These are phyloP conservation scores for Immersiella caudata DNA, from an alignment of 495 filamentous ascomycete genomes.

Conservation along the genomic window DNA sequence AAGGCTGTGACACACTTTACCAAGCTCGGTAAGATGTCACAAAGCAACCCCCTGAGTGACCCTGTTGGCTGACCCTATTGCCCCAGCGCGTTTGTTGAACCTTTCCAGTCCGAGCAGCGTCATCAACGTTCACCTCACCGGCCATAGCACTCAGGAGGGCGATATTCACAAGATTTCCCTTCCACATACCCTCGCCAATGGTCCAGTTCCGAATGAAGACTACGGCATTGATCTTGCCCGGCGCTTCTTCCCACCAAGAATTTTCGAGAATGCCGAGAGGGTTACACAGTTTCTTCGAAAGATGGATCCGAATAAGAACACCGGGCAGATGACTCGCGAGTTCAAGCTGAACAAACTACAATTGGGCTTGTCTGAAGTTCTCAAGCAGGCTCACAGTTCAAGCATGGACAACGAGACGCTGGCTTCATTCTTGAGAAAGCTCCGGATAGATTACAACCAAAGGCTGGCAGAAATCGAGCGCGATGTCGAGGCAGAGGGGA, in stretches of 20 bases:
- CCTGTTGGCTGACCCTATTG: background rate
- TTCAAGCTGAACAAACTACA: conserved; percentile 58
- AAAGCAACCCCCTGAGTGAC: conserved; percentile 9
- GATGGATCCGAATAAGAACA: conserved; percentile 55
- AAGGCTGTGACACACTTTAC: conserved; percentile 83
- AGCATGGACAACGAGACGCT: conserved; percentile 68
- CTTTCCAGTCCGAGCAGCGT: conserved; percentile 67
- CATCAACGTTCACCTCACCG: conserved; percentile 77
- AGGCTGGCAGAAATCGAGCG: conserved; percentile 67
- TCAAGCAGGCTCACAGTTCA: conserved; percentile 70
- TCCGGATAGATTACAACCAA: conserved; percentile 77
- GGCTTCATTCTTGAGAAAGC: conserved; percentile 62
- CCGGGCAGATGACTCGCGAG: conserved; percentile 52
- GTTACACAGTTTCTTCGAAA: conserved; percentile 64
- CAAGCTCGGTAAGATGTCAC: conserved; percentile 59
- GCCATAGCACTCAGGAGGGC: conserved; percentile 56
- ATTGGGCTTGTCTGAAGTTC: conserved; percentile 70
- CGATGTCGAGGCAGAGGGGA: conserved; percentile 24
- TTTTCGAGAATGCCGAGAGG: conserved; percentile 67
- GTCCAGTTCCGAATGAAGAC: conserved; percentile 68
- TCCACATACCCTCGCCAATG: conserved; percentile 78
- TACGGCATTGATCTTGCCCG: conserved; percentile 81
- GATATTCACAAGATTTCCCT: conserved; percentile 67
- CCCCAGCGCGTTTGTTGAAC: conserved; percentile 65
- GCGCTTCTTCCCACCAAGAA: conserved; percentile 67